Base-by-base conservation (phyloP, 2,329 filamentous ascomycete genomes). In the Aspergillus thermomutatus region DNA sequence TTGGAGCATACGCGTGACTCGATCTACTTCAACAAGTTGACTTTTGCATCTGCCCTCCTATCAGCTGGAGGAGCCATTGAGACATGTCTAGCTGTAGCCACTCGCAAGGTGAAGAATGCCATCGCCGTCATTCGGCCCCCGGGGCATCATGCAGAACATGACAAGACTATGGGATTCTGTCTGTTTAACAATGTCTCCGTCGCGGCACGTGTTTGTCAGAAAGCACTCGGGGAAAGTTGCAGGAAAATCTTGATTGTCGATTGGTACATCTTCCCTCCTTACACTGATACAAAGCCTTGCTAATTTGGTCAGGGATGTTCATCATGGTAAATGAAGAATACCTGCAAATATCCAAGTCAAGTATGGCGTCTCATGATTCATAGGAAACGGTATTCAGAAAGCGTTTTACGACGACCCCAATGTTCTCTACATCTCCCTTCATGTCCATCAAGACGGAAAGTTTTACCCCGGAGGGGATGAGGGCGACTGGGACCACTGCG, bases 121-220 rank as follows among this genome's bases (percentile, higher is more conserved):
- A 94, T 99, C 71, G 94, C 94, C 1, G 88, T 99, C 40, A 96
- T 99, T 66, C 86, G 94, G 14, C 94, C 94, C 1, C 94, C 94
- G 0, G 94, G 94, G 0, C 94, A 99, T 68, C 94, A 99, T 73
- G 94, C 94, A 1, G 94, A 99, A 71, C 87, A 86, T 56, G 83
- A 94, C 66, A 81, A 87, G 37, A 85, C 93, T 0, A 94, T 96
- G 83, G 94, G 94, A 0, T 99, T 99, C 70, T 99, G 94, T 72
- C 84, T 97, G 57, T 97, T 97, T 78, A 97, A 99, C 77, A 99
- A 99, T 68, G 94, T 97, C 3, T 92, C 91, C 21, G 89, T 99
- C 57, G 93, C 92, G 1, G 88, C 92, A n/a, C 88, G 86, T 58
- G 89, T 92, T 11, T 97, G 92, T 70, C 92, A 96, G 71, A 79